Evolutionary conservation across 768 basidiomycete genomes (phyloP), one percentile per base, ranked within the genome.

Genomic region (Mycena metata): DNA sequence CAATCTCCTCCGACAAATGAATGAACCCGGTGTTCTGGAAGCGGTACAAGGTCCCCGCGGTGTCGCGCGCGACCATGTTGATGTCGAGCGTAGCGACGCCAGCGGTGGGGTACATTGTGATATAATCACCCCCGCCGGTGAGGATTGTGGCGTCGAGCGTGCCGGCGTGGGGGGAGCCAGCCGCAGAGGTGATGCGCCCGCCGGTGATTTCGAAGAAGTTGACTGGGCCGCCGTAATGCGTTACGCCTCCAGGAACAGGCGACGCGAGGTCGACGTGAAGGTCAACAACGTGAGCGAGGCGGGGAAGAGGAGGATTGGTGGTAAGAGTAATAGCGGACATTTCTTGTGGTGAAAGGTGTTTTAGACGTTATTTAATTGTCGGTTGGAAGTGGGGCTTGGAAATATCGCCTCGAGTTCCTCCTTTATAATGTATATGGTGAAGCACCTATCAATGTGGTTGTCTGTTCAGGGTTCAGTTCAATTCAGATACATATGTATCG

Each of bases 191-290:
- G 46, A 47, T 47, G 46, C 6, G 21, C 21, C 46, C 46, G 21
- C 46, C 46, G 21, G n/a, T 47, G 46, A 47, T 47, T 23, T 47
- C 46, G 46, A 47, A 47, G 24, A 47, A 47, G 21, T 47, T 47
- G 21, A 47, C 46, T 10, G 46, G 46, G 46, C 46, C 46, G 46
- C 46, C 46, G 21, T 23, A 21, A 23, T 21, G 46, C 21, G 46
- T 47, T 5, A 47, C 46, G 46, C 46, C 46, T 23, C 46, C 46
- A 11, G 46, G n/a, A 24, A 24, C 46, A 23, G 46, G 46, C n/a
- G 46, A 21, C 46, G 46, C 46, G 46, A 47, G 46, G 16, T 47
- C 46, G 46, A 47, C 24, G 8, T 47, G 46, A 24, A 47, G 8
- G 23, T 47, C 46, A 9, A 47, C 46, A 15, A 47, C 24, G 46